phyloP scores from a whole-genome alignment of 176 grass and related monocot genomes.

The Aegilops speltoides region DNA sequence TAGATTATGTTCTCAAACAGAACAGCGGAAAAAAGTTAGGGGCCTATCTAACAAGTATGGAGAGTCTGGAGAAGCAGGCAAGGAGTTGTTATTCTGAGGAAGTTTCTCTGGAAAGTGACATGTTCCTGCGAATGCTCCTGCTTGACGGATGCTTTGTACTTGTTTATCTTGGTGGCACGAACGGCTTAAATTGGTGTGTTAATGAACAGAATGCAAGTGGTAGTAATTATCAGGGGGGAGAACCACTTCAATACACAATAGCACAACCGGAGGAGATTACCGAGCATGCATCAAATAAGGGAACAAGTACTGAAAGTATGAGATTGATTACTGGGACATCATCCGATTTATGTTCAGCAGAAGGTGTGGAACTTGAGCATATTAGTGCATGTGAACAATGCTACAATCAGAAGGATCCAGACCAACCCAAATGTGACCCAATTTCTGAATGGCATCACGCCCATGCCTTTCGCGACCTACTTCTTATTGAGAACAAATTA shows the following conservation, averaged over 20 bases:
- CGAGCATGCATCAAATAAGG: not conserved
- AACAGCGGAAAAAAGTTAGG: not conserved
- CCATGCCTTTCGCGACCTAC: not conserved
- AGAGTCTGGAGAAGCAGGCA: not conserved
- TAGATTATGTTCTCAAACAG: not conserved
- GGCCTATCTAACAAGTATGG: not conserved
- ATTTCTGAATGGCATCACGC: not conserved
- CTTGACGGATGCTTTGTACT: constrained; percentile 1
- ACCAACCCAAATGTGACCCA: not conserved
- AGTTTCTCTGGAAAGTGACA: not conserved
- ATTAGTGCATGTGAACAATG: not conserved
- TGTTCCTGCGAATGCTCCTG: not conserved
- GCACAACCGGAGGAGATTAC: not conserved
- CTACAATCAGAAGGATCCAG: not conserved
- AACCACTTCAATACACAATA: not conserved
- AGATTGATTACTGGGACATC: not conserved
- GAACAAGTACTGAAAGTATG: not conserved
- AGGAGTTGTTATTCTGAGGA: not conserved
- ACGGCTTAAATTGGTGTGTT: not conserved
- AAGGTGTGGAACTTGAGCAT: not conserved
- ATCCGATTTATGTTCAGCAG: not conserved
- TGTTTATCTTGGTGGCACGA: not conserved
- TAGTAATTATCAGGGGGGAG: not conserved
- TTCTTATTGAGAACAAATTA: not conserved
- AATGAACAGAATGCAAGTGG: not conserved